Base-by-base conservation (phyloP, 1,139 yeast species). In the Scheffersomyces segobiensis region DNA sequence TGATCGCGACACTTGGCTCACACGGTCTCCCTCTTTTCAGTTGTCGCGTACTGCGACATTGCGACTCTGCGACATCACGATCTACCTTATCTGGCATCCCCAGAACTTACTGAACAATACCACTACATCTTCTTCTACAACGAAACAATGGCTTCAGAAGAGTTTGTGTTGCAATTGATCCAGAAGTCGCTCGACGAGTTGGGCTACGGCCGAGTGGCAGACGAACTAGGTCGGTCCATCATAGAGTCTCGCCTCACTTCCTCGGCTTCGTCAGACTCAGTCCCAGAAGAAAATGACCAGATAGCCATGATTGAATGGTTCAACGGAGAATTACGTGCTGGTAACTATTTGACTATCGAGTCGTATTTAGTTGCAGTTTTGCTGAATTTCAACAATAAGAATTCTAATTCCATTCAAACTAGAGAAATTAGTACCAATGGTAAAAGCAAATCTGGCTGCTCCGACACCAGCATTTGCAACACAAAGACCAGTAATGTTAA, bases 101-200 rank as follows among this genome's bases (percentile, higher is more conserved):
- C 42, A 32, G 42, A 14, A 32, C 12, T 32, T 17, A 8, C 3
- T 32, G 42, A 32, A 32, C 14, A 12, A 32, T 14, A 14, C 17
- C 42, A 32, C 32, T 6, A 24, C 32, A 2, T 14, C 42, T 14
- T 32, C 42, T 2, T 32, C 42, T 32, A 10, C 12, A 32, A 7
- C 17, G 42, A 7, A 17, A 48, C 26, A 24, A 65, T 64, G 69
- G 63, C 69, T 63, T 66, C 75, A n/a, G 65, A 67, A 52, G 73
- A 73, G 52, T 75, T 76, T 59, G 67, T 75, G 49, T 66, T 77
- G 50, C 74, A 74, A 60, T 62, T 79, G 49, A 68, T 78, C 52
- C 74, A 72, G 57, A 67, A 68, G 50, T 62, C 81, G 0, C 71
- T 79, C 50, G 62, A 65, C 24, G 78, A 75, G 21, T 66, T 74